Base-by-base conservation (phyloP, 139 green algal species). In the Chlamydomonas asymmetrica region DNA sequence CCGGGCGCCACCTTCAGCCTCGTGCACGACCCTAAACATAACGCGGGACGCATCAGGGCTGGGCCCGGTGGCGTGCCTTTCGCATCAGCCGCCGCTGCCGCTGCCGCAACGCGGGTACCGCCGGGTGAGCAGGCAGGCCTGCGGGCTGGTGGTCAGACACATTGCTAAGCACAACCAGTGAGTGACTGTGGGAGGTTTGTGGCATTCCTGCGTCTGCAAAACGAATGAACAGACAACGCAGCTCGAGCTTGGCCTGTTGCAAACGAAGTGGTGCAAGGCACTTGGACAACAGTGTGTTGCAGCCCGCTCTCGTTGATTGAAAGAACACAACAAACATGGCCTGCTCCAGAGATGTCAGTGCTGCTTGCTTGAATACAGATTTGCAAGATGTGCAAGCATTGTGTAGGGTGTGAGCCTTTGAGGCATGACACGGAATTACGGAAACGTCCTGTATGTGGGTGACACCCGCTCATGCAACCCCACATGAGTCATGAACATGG, bases 1-100 rank as follows among this genome's bases (percentile, higher is more conserved):
- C 40, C 59, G 23, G 54, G 5, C 2, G 75, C 75, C 50, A 85
- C 73, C 27, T 92, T 92, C 73, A 86, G 77, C 66, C 75, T 91
- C 22, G 82, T 84, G 4, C 68, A 80, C 18, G 81, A 90, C 62
- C 63, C 63, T 6, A 80, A 74, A 50, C 85, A 87, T 74, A 82
- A 66, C 66, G 81, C 86, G 2, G 69, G 74, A 59, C 59, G 59
- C 66, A 79, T 72, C 45, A n/a, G 72, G 22, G 10, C n/a, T n/a
- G n/a, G n/a, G n/a, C n/a, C 52, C 18, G 63, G 40, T 25, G 41
- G n/a, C n/a, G n/a, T n/a, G n/a, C n/a, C n/a, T n/a, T n/a, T n/a
- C n/a, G n/a, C n/a, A n/a, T n/a, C n/a, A n/a, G n/a, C n/a, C n/a
- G n/a, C n/a, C n/a, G n/a, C n/a, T n/a, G n/a, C n/a, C n/a, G n/a